Base-by-base conservation (phyloP, 306 rosid genomes). In the Ceratonia siliqua region DNA sequence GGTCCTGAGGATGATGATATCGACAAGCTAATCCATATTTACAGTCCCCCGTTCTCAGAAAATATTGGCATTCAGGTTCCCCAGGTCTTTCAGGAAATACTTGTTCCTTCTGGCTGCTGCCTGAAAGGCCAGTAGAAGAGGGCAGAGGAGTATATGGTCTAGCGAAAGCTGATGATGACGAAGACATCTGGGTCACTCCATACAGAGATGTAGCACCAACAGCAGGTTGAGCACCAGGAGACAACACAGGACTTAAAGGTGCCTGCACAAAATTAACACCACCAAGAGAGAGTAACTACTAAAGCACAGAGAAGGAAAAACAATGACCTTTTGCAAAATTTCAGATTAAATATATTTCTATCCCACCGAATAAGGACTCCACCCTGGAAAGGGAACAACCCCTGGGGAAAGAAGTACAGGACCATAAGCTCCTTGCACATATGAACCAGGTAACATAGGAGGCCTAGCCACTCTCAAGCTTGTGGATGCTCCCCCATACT, bases 351-450 rank as follows among this genome's bases (percentile, higher is more conserved):
- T 39, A 35, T 9, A 62, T 74, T 25, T 53, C 14, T 48, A 41
- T 77, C 94, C 74, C 79, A 92, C 96, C 89, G 96, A 89, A 70
- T 92, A 92, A 71, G 90, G 93, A 82, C 65, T 89, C 97, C 97
- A 92, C 50, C 96, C 91, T 36, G 84, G 88, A 58, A 86, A 73
- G 25, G 91, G 93, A 78, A 92, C 93, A 70, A 88, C 96, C 62
- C 96, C 93, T 6, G 90, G 90, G 48, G 93, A 89, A 82, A 89
- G 81, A 71, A 92, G 85, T 39, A 92, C 83, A 72, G 93, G 96
- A 80, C 89, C 93, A 70, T 92, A 92, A 35, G 97, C 82, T 75
- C 96, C 98, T 74, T 88, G 96, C 53, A 92, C 84, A 70, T 88
- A 92, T 30, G 98, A 92, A 73, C 98, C 92, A 20, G 90, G 86